Evolutionary conservation across 2,329 filamentous ascomycete genomes (phyloP).

Genomic region (Xylariales sp.): DNA sequence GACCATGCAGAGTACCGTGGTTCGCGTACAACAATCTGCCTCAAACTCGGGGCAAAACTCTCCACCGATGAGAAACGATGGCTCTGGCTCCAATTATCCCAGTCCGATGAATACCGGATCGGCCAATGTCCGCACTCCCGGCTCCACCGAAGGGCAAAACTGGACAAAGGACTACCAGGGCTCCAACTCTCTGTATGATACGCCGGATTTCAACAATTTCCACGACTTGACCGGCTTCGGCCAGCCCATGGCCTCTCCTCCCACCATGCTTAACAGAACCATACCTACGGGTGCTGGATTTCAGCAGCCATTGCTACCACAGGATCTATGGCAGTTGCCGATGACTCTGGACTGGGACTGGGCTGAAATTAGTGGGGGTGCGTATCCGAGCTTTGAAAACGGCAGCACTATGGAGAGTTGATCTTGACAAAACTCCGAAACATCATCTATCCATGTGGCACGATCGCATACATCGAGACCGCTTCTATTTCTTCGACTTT

Average conservation of each 20-base stretch:
- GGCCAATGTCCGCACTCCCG: constrained; percentile 39
- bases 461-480: too few species aligned
- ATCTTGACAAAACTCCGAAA: too few species aligned
- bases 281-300: constrained; percentile 46
- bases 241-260: constrained; percentile 22
- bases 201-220: constrained; percentile 38
- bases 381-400: constrained; percentile 61
- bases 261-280: constrained; percentile 24
- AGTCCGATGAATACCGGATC: constrained; percentile 35
- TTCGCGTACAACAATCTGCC: too few species aligned
- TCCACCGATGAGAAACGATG: constrained; percentile 17
- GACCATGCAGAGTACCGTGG: constrained; percentile 13
- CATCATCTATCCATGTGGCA: too few species aligned
- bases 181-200: constrained; percentile 24
- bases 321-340: constrained; percentile 91
- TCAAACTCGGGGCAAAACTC: constrained; percentile 18
- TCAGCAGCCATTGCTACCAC: constrained; percentile 82
- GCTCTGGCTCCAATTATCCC: constrained; percentile 25
- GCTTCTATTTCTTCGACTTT: too few species aligned
- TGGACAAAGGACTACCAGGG: constrained; percentile 43
- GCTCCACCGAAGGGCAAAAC: constrained; percentile 33
- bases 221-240: constrained; percentile 42
- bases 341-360: constrained; percentile 93
- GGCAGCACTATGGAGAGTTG: constrained; percentile 40
- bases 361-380: constrained; percentile 64